These are phyloP conservation scores for Phytophthora palmivora DNA, from an alignment of 352 stramenopile genomes.

Conservation along the genomic window DNA sequence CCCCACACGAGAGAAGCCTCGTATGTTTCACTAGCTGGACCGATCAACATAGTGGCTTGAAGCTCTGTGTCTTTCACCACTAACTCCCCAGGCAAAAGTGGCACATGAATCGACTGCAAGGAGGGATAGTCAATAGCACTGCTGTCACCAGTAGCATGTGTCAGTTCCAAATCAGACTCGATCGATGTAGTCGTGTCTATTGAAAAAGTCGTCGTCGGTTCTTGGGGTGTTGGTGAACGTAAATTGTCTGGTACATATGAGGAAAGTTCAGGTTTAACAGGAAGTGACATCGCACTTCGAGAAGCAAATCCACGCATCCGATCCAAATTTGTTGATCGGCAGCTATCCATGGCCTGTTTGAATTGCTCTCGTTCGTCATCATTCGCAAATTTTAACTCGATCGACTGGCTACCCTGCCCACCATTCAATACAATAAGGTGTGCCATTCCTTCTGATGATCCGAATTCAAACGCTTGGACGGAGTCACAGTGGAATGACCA, in stretches of 20 bases:
- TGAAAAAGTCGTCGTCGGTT: slow-evolving; percentile 36
- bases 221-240: slow-evolving; percentile 19
- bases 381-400: slow-evolving; percentile 82
- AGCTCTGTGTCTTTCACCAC: slow-evolving; percentile 51
- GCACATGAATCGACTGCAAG: slow-evolving; percentile 34
- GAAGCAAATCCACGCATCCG: slow-evolving; percentile 46
- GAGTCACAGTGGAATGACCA: slow-evolving; percentile 83
- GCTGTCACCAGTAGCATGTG: slow-evolving; percentile 20
- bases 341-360: slow-evolving; percentile 65
- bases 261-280: slow-evolving; percentile 26
- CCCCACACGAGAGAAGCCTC: slow-evolving; percentile 71
- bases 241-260: slow-evolving; percentile 36
- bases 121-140: slow-evolving; percentile 20
- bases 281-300: slow-evolving; percentile 23
- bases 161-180: slow-evolving; percentile 32
- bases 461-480: slow-evolving; percentile 56
- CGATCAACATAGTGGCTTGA: slow-evolving; percentile 67
- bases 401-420: slow-evolving; percentile 56
- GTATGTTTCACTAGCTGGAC: slow-evolving; percentile 60
- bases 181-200: slow-evolving; percentile 23
- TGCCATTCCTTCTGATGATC: slow-evolving; percentile 48
- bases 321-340: slow-evolving; percentile 48
- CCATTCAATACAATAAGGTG: slow-evolving; percentile 62
- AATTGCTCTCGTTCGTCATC: slow-evolving; percentile 75
- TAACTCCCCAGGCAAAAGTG: slow-evolving; percentile 49